Conservation (phyloP, 2,329 filamentous ascomycete species). For the Phaeosphaeria sp. region DNA sequence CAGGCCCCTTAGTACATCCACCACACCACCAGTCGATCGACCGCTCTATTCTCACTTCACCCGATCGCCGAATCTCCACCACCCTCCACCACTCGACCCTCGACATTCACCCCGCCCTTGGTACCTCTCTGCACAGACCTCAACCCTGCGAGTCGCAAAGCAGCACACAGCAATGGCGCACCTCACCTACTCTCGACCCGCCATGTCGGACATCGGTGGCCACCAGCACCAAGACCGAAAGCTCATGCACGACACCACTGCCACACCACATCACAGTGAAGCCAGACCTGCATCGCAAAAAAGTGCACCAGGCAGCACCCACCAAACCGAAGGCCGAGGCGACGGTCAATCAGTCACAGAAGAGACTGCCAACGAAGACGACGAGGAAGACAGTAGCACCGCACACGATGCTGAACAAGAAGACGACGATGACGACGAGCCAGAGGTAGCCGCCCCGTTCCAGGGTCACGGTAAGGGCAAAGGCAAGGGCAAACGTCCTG, state of each 20-base stretch:
- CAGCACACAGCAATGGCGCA: constrained; percentile 33
- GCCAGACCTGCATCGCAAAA: constrained; percentile 27
- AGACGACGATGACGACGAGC: constrained; percentile 47
- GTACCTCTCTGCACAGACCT: not conserved
- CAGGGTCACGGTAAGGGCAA: constrained; percentile 40
- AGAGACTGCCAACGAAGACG: constrained; percentile 41
- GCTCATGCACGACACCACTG: constrained; percentile 31
- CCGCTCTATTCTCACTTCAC: constrained; percentile 25
- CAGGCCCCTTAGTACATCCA: constrained; percentile 43
- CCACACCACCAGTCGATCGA: constrained; percentile 31
- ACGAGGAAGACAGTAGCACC: constrained; percentile 43
- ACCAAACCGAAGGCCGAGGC: constrained; percentile 31
- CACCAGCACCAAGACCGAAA: constrained; percentile 40
- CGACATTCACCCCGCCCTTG: not conserved
- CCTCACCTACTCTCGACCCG: constrained; percentile 28
- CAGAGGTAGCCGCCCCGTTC: constrained; percentile 44
- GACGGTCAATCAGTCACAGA: constrained; percentile 36
- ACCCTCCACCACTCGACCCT: constrained; percentile 3
- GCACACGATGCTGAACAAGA: constrained; percentile 40
- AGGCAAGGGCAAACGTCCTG: constrained; percentile 45
- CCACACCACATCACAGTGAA: constrained; percentile 27
- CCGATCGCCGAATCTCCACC: not conserved
- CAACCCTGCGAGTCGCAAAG: constrained; percentile 4
- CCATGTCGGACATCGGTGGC: constrained; percentile 38
- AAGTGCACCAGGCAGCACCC: constrained; percentile 25